Evolutionary conservation across 768 basidiomycete genomes (phyloP).

Genomic region (Pleurotus cornucopiae): DNA sequence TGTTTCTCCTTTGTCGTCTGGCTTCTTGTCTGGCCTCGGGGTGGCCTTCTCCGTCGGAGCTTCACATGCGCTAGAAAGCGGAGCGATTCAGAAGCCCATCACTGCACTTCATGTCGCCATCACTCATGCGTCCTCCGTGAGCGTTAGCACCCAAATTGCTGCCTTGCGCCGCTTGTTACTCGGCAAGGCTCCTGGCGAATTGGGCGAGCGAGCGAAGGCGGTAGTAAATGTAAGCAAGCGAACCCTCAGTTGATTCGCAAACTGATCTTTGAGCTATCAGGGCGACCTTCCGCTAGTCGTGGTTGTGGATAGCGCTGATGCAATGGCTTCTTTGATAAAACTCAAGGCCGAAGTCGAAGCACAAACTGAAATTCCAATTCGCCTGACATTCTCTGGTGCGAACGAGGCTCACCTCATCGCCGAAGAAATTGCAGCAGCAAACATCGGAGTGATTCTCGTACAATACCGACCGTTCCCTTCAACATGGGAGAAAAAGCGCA

Average conservation of each 20-base stretch:
- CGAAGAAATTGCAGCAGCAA: conserved; percentile 60
- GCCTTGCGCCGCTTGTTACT: conserved; percentile 50
- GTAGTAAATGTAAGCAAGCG: conserved; percentile 36
- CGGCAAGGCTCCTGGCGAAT: conserved; percentile 31
- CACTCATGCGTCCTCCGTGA: conserved; percentile 35
- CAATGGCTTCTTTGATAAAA: conserved; percentile 59
- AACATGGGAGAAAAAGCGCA: conserved; percentile 60
- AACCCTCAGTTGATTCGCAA: background rate
- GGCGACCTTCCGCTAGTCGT: conserved; percentile 61
- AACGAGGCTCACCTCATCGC: conserved; percentile 73
- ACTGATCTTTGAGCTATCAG: conserved; percentile 20
- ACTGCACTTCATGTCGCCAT: conserved; percentile 62
- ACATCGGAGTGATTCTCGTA: conserved; percentile 65
- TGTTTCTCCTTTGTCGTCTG: conserved; percentile 44
- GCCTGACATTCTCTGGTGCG: conserved; percentile 52
- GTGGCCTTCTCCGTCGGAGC: conserved; percentile 55
- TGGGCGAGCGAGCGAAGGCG: conserved; percentile 36
- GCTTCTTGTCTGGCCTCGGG: conserved; percentile 55
- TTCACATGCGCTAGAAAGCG: conserved; percentile 47
- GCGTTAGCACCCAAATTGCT: conserved; percentile 67
- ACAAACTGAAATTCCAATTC: conserved; percentile 31
- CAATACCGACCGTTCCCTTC: conserved; percentile 67
- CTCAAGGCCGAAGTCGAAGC: conserved; percentile 57
- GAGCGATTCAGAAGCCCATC: conserved; percentile 56
- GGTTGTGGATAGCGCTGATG: conserved; percentile 59